Evolutionary conservation across 176 grass and related monocot genomes (phyloP), one percentile per base, ranked within the genome.

Genomic region (Chrysopogon serrulatus): DNA sequence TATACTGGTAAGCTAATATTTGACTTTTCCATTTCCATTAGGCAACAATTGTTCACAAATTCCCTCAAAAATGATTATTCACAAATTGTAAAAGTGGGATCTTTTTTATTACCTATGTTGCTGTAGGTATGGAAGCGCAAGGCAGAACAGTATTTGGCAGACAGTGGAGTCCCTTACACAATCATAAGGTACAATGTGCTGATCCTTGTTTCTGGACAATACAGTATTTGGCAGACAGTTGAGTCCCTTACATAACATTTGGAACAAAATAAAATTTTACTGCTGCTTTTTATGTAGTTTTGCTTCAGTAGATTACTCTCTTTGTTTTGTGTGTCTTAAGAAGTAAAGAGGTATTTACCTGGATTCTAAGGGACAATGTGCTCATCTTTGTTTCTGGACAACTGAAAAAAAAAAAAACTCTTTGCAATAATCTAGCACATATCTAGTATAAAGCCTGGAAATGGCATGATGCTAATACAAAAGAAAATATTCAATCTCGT

Each of bases 111-210:
- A 70, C 31, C 40, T 36, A 11, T 65, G 4, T 43, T 88, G 16
- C 1, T 94, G 40, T 68, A 94, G 92, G 83, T 97, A 19, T 97
- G 94, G 94, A 97, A 97, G 70, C 90, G 90, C 75, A 92, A 94
- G 73, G 84, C 90, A 12, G 92, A 97, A 71, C 90, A 97, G 65
- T 94, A 97, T 91, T 85, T 97, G 82, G 92, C 94, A 68, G 86
- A 97, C 69, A 94, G 90, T 65, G 91, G 94, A 64, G 72, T 93
- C 45, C 84, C 91, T 35, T 93, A 93, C 48, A 97, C 91, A 54
- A 91, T 97, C 56, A 84, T 97, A 89, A 86, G 94, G 94, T 97
- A 86, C 28, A 54, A n/a, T n/a, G n/a, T n/a, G n/a, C n/a, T n/a
- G n/a, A n/a, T n/a, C n/a, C n/a, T n/a, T n/a, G n/a, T n/a, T n/a